Percentiles rank a stretch among this genome's conserved stretches.
Conservation (phyloP, 768 basidiomycete species). For the Podaxis pistillaris region DNA sequence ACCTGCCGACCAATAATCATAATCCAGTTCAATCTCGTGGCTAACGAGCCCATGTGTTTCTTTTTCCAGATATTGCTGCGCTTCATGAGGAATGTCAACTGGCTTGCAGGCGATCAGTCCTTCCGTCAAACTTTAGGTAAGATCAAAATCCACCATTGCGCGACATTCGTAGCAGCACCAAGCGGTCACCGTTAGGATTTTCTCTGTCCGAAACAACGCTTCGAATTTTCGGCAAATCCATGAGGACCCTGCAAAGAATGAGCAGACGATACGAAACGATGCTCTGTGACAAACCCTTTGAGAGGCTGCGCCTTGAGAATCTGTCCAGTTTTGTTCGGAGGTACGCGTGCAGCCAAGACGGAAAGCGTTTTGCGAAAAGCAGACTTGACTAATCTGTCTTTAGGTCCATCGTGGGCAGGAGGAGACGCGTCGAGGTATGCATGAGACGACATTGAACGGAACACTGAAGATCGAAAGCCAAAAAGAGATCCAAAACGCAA, state of each 20-base stretch:
- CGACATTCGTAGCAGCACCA: conserved; percentile 66
- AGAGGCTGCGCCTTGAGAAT: conserved; percentile 59
- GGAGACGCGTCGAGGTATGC: conserved; percentile 39
- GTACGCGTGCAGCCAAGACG: conserved; percentile 67
- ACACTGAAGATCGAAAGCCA: conserved; percentile 5
- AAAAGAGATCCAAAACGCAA: conserved; percentile 15
- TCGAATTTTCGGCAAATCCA: conserved; percentile 69
- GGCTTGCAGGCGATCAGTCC: conserved; percentile 38
- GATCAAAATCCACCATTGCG: conserved; percentile 50
- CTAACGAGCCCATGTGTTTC: conserved; percentile 55
- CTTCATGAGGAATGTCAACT: conserved; percentile 66
- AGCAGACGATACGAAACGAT: background rate
- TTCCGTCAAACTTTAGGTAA: conserved; percentile 13
- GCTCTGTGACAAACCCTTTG: conserved; percentile 46
- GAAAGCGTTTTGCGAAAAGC: conserved; percentile 66
- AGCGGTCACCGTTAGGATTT: conserved; percentile 46
- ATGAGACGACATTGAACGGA: conserved; percentile 34
- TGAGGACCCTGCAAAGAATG: conserved; percentile 42
- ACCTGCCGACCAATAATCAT: conserved; percentile 91
- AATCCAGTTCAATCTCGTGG: conserved; percentile 66
- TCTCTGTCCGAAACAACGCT: conserved; percentile 53
- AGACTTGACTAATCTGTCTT: conserved; percentile 53
- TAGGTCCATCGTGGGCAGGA: conserved; percentile 47
- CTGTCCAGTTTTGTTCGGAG: conserved; percentile 50
- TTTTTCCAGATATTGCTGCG: conserved; percentile 52